These are phyloP conservation scores for Grosmannia serpens DNA, from an alignment of 2,329 filamentous ascomycete genomes.

Conservation along the genomic window DNA sequence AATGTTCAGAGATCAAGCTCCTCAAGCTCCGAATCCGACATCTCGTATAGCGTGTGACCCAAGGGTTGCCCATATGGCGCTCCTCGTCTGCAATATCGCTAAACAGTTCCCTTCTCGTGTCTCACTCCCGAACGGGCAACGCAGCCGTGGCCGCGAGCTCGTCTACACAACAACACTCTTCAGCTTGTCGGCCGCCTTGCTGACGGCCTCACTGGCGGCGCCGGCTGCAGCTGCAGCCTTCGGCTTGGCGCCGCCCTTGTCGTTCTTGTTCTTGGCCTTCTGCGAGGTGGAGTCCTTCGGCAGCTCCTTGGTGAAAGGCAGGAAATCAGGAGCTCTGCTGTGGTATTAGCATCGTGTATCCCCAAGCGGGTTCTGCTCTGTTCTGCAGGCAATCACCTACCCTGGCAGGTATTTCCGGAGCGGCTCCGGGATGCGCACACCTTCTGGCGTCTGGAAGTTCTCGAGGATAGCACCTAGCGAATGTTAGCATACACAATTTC, in stretches of 20 bases:
- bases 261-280: slow-evolving; percentile 14
- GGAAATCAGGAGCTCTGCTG: slow-evolving; percentile 59
- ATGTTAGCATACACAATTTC: not conserved
- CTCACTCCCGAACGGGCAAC: not conserved
- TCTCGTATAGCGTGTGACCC: not conserved
- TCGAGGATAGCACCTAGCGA: slow-evolving; percentile 53
- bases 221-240: slow-evolving; percentile 13
- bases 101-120: not conserved
- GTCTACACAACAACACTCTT: slow-evolving; percentile 17
- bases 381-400: slow-evolving; percentile 2
- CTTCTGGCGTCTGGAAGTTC: slow-evolving; percentile 90
- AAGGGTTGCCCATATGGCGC: not conserved
- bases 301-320: slow-evolving; percentile 78
- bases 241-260: slow-evolving; percentile 12
- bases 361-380: not conserved
- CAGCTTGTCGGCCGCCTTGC: slow-evolving; percentile 17
- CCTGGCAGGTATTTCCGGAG: slow-evolving; percentile 86
- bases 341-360: not conserved
- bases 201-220: slow-evolving; percentile 12
- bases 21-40: not conserved
- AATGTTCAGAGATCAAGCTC: not conserved
- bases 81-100: not conserved
- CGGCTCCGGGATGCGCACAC: slow-evolving; percentile 68
- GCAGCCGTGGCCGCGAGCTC: too few species aligned
- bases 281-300: slow-evolving; percentile 47